Conservation (phyloP, 129 eudicot species). For the Erigeron canadensis region DNA sequence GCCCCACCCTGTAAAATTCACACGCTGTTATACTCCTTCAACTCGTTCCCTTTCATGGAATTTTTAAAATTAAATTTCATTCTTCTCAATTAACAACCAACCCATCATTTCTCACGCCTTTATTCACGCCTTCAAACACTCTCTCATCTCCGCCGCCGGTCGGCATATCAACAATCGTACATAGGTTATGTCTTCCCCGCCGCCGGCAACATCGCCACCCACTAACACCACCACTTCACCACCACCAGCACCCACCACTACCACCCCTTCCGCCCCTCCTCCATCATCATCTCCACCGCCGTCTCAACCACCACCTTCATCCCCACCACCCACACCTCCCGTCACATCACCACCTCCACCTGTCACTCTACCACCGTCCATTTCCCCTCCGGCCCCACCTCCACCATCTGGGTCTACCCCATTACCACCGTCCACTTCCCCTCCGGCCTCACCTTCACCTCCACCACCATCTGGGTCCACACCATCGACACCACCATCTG, state of each 20-base stretch:
- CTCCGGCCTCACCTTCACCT: neutral
- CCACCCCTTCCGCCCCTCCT: constrained; percentile 23
- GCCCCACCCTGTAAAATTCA: no score
- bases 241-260: constrained; percentile 29
- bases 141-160: no score
- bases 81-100: no score
- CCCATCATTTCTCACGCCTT: no score
- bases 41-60: no score
- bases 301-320: constrained; percentile 1
- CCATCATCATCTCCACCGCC: neutral
- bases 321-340: constrained; percentile 28
- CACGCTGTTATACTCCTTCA: no score
- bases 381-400: constrained; percentile 20
- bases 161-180: no score
- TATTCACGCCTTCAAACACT: no score
- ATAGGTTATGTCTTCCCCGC: constrained; percentile 9
- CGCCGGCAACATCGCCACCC: neutral
- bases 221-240: constrained; percentile 14
- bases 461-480: constrained; percentile 14
- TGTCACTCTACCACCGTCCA: constrained; percentile 17
- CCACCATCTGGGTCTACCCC: constrained; percentile 29
- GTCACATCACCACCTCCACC: constrained; percentile 24
- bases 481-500: constrained; percentile 25
- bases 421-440: constrained; percentile 13
- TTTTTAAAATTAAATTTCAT: no score